A percentile compares a stretch with the other conserved stretches of the same genome.
Evolutionary conservation across 129 eudicot species (phyloP).

Genomic region (Ambrosia artemisiifolia): DNA sequence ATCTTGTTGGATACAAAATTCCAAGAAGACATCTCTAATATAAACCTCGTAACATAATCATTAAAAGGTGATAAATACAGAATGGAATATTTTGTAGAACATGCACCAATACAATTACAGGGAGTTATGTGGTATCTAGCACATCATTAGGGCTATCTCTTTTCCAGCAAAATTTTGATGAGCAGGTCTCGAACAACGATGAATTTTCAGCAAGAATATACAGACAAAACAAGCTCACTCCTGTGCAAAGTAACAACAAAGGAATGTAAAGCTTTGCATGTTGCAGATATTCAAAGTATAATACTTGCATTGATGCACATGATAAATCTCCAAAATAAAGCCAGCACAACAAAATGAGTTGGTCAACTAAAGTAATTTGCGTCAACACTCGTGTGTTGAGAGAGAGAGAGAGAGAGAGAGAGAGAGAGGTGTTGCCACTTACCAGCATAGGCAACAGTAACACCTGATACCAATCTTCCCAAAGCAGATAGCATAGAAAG

Average conservation of each 20-base stretch:
- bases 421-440: slow-evolving; percentile 15
- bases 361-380: neutral
- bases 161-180: slow-evolving; percentile 38
- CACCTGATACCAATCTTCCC: slow-evolving; percentile 84
- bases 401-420: neutral
- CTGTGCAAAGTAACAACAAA: slow-evolving; percentile 40
- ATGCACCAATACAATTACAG: slow-evolving; percentile 3
- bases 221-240: slow-evolving; percentile 76
- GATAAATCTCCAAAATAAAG: neutral
- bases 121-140: slow-evolving; percentile 30
- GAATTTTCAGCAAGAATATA: slow-evolving; percentile 69
- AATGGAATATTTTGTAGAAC: slow-evolving; percentile 19
- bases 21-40: slow-evolving; percentile 10
- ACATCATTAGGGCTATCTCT: slow-evolving; percentile 49
- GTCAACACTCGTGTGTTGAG: neutral
- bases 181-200: slow-evolving; percentile 34
- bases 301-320: neutral
- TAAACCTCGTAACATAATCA: slow-evolving; percentile 16
- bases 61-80: slow-evolving; percentile 5
- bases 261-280: slow-evolving; percentile 13
- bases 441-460: slow-evolving; percentile 93
- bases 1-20: slow-evolving; percentile 16
- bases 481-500: slow-evolving; percentile 76
- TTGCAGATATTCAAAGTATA: neutral
- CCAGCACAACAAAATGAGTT: neutral